Conservation (phyloP, 169 alveolate species). For the Plasmodium malariae region DNA sequence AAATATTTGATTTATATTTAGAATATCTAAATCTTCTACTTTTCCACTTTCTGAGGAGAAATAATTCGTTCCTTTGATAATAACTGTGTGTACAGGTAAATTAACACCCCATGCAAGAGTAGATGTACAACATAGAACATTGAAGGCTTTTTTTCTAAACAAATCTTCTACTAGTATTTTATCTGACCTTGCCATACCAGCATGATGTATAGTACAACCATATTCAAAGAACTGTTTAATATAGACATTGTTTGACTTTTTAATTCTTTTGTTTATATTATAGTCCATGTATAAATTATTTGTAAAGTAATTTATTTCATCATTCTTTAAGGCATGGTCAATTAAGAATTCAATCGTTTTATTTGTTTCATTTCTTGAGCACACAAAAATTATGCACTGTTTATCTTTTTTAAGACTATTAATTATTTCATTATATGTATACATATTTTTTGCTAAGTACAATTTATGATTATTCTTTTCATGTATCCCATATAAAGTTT, state of each 20-base stretch:
- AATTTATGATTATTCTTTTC: conserved; percentile 94
- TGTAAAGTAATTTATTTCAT: conserved; percentile 30
- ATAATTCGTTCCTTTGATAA: conserved; percentile 99
- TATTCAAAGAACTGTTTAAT: conserved; percentile 90
- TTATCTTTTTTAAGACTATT: conserved; percentile 81
- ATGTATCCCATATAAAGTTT: conserved; percentile 96
- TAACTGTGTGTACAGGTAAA: conserved; percentile 99
- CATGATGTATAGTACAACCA: conserved; percentile 99
- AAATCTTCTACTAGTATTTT: conserved; percentile 96
- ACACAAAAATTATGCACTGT: conserved; percentile 85
- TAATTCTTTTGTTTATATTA: conserved; percentile 49
- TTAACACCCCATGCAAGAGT: conserved; percentile 99
- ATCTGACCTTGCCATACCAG: conserved; percentile 98
- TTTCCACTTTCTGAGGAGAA: conserved; percentile 97
- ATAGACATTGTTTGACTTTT: conserved; percentile 58
- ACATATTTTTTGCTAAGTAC: conserved; percentile 92
- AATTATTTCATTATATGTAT: conserved; percentile 74
- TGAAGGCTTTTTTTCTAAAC: conserved; percentile 95
- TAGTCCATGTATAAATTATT: conserved; percentile 71
- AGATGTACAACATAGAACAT: conserved; percentile 98
- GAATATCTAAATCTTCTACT: conserved; percentile 96
- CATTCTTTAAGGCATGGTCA: conserved; percentile 74
- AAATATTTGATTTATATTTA: conserved; percentile 99
- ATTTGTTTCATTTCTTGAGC: conserved; percentile 94
- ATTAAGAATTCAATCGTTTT: conserved; percentile 92